These are phyloP conservation scores for Xylariales sp. DNA, from an alignment of 2,329 filamentous ascomycete genomes.

Conservation along the genomic window DNA sequence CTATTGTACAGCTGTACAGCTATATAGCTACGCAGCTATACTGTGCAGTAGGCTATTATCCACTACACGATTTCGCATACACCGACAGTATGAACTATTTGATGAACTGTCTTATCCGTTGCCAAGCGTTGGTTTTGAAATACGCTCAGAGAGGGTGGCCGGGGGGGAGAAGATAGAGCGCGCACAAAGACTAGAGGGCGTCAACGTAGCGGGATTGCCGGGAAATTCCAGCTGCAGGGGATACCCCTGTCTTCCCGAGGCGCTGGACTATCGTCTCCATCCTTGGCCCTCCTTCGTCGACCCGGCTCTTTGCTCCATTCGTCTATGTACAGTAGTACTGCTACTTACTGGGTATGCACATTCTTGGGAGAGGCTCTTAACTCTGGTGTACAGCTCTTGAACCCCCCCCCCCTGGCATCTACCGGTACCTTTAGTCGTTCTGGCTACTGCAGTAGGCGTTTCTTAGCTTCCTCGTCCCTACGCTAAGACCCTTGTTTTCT, in stretches of 20 bases:
- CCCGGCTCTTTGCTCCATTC: slow-evolving; percentile 28
- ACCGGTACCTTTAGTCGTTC: slow-evolving; percentile 31
- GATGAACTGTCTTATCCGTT: slow-evolving; percentile 14
- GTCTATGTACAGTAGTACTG: slow-evolving; percentile 27
- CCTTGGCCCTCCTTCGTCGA: slow-evolving; percentile 24
- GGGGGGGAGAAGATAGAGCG: background rate
- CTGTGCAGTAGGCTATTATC: background rate
- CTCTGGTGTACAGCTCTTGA: background rate
- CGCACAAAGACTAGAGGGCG: slow-evolving; percentile 25
- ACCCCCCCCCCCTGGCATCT: slow-evolving; percentile 23
- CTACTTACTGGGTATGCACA: slow-evolving; percentile 15
- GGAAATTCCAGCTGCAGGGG: slow-evolving; percentile 47
- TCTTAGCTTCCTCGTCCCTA: slow-evolving; percentile 33
- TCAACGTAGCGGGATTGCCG: slow-evolving; percentile 42
- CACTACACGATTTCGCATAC: background rate
- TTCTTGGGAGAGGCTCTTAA: slow-evolving; percentile 35
- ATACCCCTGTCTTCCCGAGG: slow-evolving; percentile 42
- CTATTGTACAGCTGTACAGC: background rate
- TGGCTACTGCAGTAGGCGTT: slow-evolving; percentile 37
- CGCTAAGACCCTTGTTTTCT: slow-evolving; percentile 39
- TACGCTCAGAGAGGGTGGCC: slow-evolving; percentile 11
- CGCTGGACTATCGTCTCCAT: slow-evolving; percentile 35
- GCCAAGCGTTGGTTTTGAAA: slow-evolving; percentile 28
- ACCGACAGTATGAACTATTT: background rate
- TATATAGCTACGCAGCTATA: background rate